phyloP scores from a whole-genome alignment of 257 asterid genomes.

The Solanum clarkiae region DNA sequence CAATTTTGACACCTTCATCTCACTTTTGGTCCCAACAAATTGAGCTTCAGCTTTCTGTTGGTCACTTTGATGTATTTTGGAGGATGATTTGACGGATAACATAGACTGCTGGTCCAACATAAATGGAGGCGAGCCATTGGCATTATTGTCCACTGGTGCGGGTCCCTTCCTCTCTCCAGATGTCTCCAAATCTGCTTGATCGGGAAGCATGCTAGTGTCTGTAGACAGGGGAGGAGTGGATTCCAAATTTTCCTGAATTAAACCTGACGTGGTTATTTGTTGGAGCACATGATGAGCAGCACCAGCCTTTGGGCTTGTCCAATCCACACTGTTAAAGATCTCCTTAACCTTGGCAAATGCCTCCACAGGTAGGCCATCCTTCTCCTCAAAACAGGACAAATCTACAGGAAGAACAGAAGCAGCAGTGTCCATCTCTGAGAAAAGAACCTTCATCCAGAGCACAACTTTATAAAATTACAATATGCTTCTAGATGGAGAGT shows the following conservation, averaged over 20 bases:
- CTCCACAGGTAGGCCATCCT: conserved; percentile 93
- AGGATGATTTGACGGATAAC: conserved; percentile 16
- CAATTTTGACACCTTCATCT: conserved; percentile 1
- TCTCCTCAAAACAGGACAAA: conserved; percentile 75
- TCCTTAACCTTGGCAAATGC: conserved; percentile 90
- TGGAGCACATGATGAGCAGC: conserved; percentile 50
- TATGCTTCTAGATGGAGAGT: conserved; percentile 3
- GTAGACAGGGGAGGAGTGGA: conserved; percentile 15
- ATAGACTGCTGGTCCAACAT: conserved; percentile 16
- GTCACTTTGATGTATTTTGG: conserved; percentile 13
- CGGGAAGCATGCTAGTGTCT: background rate
- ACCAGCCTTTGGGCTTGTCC: conserved; percentile 63
- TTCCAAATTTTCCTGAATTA: conserved; percentile 24
- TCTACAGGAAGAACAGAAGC: conserved; percentile 48
- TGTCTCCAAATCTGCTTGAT: conserved; percentile 15
- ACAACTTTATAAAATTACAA: conserved; percentile 8
- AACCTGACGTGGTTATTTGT: conserved; percentile 30
- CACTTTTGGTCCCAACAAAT: conserved; percentile 13
- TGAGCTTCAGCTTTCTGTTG: conserved; percentile 14
- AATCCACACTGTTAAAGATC: conserved; percentile 79
- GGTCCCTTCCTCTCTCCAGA: conserved; percentile 23
- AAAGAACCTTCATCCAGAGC: conserved; percentile 57
- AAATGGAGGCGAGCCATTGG: conserved; percentile 14
- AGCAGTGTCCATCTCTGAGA: conserved; percentile 82
- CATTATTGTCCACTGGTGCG: conserved; percentile 20